Evolutionary conservation across 176 grass and related monocot genomes (phyloP).

Genomic region (Pontederia crassipes): DNA sequence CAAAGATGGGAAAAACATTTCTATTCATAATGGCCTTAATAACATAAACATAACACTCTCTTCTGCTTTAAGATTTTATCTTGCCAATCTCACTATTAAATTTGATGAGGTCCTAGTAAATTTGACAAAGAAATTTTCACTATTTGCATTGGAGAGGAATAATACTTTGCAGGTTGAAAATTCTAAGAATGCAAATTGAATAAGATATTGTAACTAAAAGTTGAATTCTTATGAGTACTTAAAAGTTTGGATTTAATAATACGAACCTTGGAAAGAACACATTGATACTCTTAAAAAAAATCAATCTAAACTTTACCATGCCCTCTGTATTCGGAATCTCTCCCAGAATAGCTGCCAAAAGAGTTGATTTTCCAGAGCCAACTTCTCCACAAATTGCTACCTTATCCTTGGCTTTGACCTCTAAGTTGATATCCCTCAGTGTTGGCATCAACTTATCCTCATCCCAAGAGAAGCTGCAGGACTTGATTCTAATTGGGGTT

Average conservation of each 20-base stretch:
- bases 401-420: conserved; percentile 54
- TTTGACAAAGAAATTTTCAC: no score
- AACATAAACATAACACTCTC: no score
- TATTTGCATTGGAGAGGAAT: no score
- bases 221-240: no score
- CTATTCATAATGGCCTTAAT: no score
- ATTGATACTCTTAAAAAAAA: not conserved
- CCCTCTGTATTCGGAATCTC: conserved; percentile 57
- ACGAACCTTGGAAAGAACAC: not conserved
- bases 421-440: conserved; percentile 64
- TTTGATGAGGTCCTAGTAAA: no score
- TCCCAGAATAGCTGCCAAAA: conserved; percentile 73
- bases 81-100: no score
- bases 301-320: conserved; percentile 36
- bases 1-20: no score
- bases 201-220: no score
- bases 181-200: no score
- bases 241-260: not conserved
- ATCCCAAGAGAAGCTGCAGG: conserved; percentile 77
- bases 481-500: conserved; percentile 38
- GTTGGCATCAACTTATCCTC: conserved; percentile 39
- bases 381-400: conserved; percentile 93
- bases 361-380: conserved; percentile 86
- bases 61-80: no score
- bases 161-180: no score